Base-by-base conservation (phyloP, 2,329 filamentous ascomycete species). In the Alternaria angustiovoidea region DNA sequence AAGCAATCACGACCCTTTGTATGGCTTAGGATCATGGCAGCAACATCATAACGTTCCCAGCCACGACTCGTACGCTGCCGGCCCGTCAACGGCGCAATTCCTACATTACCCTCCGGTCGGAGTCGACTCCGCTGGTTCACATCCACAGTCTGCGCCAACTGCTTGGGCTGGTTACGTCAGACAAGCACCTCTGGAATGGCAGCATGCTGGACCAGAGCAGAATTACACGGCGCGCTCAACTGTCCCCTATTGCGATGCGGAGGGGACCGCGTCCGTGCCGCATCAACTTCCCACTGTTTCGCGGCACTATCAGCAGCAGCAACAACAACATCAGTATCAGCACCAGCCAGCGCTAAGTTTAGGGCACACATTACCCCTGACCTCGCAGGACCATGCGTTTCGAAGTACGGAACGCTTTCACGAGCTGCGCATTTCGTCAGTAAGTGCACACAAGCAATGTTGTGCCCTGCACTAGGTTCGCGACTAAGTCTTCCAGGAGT, bases 21-120 rank as follows among this genome's bases (percentile, higher is more conserved):
- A 69, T 62, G 67, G 68, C 36, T 65, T 71, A 48, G 62, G 67
- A 38, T 57, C 70, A 63, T 76, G 72, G 73, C 67, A 69, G 48
- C 57, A 62, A 18, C 52, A 59, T 22, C 54, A 55, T 11, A 42
- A 14, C 20, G 30, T 51, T 56, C 56, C 61, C 59, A 62, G 61
- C 38, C 60, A 69, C 54, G 58, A 67, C 60, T 65, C 71, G 63
- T 70, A 67, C 56, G 54, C 53, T 38, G 26, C 61, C 70, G 69
- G 64, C 66, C 67, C 66, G 51, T 68, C 64, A 41, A 65, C 64
- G 59, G 67, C 65, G 46, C 57, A 61, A 54, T 66, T 67, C 55
- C 61, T 70, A 66, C 70, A 70, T 64, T 72, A 71, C 63, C 44
- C 69, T 34, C 66, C 69, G 46, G 57, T 62, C 66, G 64, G 64